phyloP scores from a whole-genome alignment of 169 alveolate species.

The Babesia bovis region DNA sequence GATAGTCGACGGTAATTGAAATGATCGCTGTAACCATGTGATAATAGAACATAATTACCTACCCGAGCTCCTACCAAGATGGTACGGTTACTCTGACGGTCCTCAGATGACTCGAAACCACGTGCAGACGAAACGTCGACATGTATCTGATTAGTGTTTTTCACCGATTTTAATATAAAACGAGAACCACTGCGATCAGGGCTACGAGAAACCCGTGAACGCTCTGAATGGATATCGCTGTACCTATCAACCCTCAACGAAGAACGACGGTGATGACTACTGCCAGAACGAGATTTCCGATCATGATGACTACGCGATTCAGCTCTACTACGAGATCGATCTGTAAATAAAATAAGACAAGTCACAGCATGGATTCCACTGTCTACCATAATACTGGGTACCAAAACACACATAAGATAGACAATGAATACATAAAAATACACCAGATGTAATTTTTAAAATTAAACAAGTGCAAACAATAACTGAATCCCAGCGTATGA shows the following conservation, averaged over 20 bases:
- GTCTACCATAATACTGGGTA: neutral
- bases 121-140: neutral
- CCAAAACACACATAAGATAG: neutral
- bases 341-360: neutral
- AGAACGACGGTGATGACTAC: conserved; percentile 14
- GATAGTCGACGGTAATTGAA: neutral
- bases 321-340: neutral
- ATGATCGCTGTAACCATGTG: neutral
- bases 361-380: neutral
- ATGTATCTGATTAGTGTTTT: neutral
- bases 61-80: conserved; percentile 32
- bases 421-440: too few relatives aligned
- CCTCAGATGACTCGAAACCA: neutral
- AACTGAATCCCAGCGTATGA: neutral
- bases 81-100: conserved; percentile 7
- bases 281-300: neutral
- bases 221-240: conserved; percentile 27
- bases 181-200: conserved; percentile 23
- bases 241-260: conserved; percentile 8
- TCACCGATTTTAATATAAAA: neutral
- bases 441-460: neutral
- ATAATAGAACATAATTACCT: neutral
- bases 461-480: neutral
- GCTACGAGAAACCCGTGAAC: conserved; percentile 9
- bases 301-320: neutral